Base-by-base conservation (phyloP, 2,329 filamentous ascomycete genomes). In the Hymenoscyphus salicellus region DNA sequence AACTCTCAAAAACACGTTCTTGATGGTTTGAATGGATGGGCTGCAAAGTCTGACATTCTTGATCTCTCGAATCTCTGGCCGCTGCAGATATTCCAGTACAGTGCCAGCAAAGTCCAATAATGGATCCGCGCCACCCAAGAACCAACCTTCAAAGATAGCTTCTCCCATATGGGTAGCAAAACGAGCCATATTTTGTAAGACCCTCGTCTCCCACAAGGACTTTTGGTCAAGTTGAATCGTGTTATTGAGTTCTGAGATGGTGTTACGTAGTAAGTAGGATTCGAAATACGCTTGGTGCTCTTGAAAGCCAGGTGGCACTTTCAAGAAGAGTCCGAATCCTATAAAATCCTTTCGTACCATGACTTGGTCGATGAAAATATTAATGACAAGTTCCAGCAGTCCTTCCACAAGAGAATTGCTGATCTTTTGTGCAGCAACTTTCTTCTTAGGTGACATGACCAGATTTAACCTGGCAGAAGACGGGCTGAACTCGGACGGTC, bases 261-360 rank as follows among this genome's bases (percentile, higher is more conserved):
- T 87, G 68, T 89, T 89, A 32, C 88, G 86, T 23, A 98, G 80
- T 2, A 98, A 80, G 74, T 93, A 97, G 0, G 95, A 96, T 74
- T 96, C 92, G 70, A 99, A 97, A 75, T 93, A 96, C 0, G 93
- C 92, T 72, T 97, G 93, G 71, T 98, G 93, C 74, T 98, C 95
- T 70, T 94, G 87, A 72, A 96, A 97, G 0, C 94, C 93, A 0
- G 95, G 92, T 1, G 96, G 95, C 0, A 94, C 90, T 75, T 95
- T 97, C 61, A 91, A 80, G 73, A 92, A 96, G 10, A 99, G 79
- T 0, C 89, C 88, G 61, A 99, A 90, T 0, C 95, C 94, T 2
- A 89, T 83, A 73, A 98, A 99, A 61, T 99, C 95, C 75, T 97
- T 97, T 30, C 92, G 88, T 33, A 84, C 84, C 52, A 97, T 85